Conservation (phyloP, 176 grass and related monocot genomes). For the Olyra latifolia region DNA sequence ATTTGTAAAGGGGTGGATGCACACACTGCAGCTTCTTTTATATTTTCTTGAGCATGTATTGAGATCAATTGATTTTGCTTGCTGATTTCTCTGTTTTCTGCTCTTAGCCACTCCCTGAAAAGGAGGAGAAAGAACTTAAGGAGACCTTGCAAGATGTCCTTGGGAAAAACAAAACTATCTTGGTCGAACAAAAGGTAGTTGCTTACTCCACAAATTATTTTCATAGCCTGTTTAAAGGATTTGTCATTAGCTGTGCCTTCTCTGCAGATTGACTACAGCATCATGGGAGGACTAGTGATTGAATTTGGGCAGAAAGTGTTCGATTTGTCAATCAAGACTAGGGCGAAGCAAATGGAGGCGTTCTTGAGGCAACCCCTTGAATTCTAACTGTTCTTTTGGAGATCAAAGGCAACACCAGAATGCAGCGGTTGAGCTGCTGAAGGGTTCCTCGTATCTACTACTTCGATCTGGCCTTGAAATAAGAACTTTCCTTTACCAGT, state of each 20-base stretch:
- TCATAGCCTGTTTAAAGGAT: neutral
- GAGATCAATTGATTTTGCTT: neutral
- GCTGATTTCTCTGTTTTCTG: constrained; percentile 24
- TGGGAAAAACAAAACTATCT: constrained; percentile 74
- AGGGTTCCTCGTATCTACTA: constrained; percentile 24
- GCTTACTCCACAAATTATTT: neutral
- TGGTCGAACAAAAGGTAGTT: constrained; percentile 89
- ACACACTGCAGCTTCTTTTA: neutral
- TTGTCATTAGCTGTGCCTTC: neutral
- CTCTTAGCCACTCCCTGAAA: constrained; percentile 65
- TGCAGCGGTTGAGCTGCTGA: constrained; percentile 28
- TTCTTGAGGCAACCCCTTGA: constrained; percentile 82
- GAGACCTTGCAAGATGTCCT: constrained; percentile 71
- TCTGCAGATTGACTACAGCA: constrained; percentile 77
- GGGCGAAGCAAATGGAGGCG: constrained; percentile 91
- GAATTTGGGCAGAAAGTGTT: constrained; percentile 80
- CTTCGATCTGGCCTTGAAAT: constrained; percentile 56
- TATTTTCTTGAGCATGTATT: neutral
- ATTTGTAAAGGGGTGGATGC: neutral
- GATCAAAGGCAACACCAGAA: constrained; percentile 24
- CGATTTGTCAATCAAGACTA: constrained; percentile 92
- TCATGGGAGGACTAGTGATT: constrained; percentile 88
- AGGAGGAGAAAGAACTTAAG: constrained; percentile 92
- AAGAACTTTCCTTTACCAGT: constrained; percentile 43
- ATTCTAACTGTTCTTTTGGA: constrained; percentile 36